These are phyloP conservation scores for Coniochaeta sp. DNA, from an alignment of 2,329 filamentous ascomycete species.

Conservation along the genomic window DNA sequence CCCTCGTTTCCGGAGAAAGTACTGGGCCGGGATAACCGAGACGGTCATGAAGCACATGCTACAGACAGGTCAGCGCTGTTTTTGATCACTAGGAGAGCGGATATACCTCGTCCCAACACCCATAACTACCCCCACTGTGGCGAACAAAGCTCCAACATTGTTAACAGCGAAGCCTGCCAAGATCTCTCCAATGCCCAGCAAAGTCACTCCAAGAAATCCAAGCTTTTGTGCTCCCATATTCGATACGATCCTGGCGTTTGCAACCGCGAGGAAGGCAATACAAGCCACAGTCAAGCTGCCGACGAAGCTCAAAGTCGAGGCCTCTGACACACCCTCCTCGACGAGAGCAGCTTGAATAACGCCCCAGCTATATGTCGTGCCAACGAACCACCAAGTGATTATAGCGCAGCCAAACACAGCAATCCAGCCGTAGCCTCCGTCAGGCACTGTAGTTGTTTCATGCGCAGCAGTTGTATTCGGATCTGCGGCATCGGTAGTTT, in stretches of 20 bases:
- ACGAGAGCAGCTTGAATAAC: conserved; percentile 51
- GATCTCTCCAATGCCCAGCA: conserved; percentile 42
- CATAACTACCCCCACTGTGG: conserved; percentile 28
- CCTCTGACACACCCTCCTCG: conserved; percentile 33
- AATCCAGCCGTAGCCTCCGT: conserved; percentile 50
- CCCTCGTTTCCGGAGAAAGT: conserved; percentile 35
- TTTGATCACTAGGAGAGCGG: neutral
- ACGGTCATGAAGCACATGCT: conserved; percentile 33
- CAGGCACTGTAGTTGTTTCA: conserved; percentile 26
- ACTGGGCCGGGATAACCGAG: conserved; percentile 35
- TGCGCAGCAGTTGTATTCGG: conserved; percentile 16
- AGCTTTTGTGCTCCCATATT: conserved; percentile 38
- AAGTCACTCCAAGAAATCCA: conserved; percentile 37
- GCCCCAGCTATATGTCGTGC: conserved; percentile 51
- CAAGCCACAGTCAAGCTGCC: conserved; percentile 43
- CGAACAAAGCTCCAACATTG: conserved; percentile 35
- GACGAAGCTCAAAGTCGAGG: conserved; percentile 50
- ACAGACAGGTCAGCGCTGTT: neutral
- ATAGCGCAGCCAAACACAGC: conserved; percentile 42
- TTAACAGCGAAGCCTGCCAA: conserved; percentile 37
- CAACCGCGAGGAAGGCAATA: conserved; percentile 42
- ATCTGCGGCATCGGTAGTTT: too few relatives aligned
- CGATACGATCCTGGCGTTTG: conserved; percentile 43
- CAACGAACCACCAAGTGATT: conserved; percentile 48
- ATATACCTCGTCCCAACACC: conserved; percentile 13